Base-by-base conservation (phyloP, 352 stramenopile genomes). In the Saprolegnia parasitica region DNA sequence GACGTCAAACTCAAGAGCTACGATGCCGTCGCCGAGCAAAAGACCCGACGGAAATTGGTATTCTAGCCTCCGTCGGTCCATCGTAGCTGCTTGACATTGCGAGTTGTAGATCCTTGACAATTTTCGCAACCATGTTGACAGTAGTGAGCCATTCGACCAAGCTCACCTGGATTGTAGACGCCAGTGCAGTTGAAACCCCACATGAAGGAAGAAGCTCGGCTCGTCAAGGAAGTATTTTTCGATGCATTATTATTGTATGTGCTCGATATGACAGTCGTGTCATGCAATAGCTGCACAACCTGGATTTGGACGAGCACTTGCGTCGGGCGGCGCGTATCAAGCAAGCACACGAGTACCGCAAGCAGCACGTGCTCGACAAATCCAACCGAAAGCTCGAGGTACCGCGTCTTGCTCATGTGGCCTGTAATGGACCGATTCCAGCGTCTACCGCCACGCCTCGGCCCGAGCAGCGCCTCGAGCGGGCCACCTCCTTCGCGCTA, bases 201-300 rank as follows among this genome's bases (percentile, higher is more conserved):
- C 18, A 55, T 42, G 26, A 42, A 54, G 35, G 20, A 67, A 56
- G 58, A 67, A 40, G 23, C 24, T 18, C 58, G 58, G 15, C 58
- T 67, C 42, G 58, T 67, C 5, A 54, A 67, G 24, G 58, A 67
- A 23, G 58, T 67, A 56, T n/a, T 6, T 13, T 67, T n/a, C 26
- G 40, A 21, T 24, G 40, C 29, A 13, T 21, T 24, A 24, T 24
- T 58, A 58, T 58, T 58, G 13, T 58, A 32, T 58, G 23, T n/a
- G n/a, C n/a, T n/a, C n/a, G n/a, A n/a, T n/a, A n/a, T n/a, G n/a
- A n/a, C n/a, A n/a, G n/a, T n/a, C n/a, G n/a, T n/a, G n/a, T n/a
- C n/a, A n/a, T n/a, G n/a, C n/a, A n/a, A n/a, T 56, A 67, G 58
- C 23, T 67, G 58, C 58, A 67, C 45, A 54, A 56, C 5, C 26